Evolutionary conservation across 805 yeast genomes (phyloP), one percentile per base, ranked within the genome.

Genomic region (Wickerhamomyces bisporus): DNA sequence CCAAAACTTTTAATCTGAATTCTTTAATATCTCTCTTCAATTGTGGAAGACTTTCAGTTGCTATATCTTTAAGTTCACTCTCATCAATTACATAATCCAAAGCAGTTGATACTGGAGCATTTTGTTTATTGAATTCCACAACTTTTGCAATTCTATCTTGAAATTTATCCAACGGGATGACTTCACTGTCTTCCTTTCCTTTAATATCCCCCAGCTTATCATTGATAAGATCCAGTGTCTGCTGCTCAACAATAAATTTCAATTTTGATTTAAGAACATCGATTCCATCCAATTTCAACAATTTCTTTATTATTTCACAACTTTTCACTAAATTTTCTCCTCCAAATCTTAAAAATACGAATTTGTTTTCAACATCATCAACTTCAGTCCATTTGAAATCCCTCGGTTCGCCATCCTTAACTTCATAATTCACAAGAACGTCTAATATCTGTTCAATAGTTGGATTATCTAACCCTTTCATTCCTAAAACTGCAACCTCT

Each of bases 21-120:
- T 69, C 72, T 40, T 77, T 64, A 39, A 80, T 70, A 40, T 74
- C 77, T 39, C 66, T 65, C 15, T 65, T 70, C 26, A 79, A 72
- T n/a, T 60, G 62, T 16, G 76, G 79, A 32, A 71, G 55, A 64
- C 74, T 61, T 19, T 72, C 71, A 18, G 60, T 56, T 2, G 86
- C 84, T 4, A 79, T 71, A 45, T 76, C 85, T 12, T 66, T 60
- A 38, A 80, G 53, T 48, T 79, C 85, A 32, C 63, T 60, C n/a
- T 68, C 65, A 50, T 80, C 82, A 24, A 80, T 73, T 38, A 69
- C 66, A 51, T 80, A 79, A 24, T 52, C 60, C 26, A 47, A 26
- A 8, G 34, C 43, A 7, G 24, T 26, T 31, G 34, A 12, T 13
- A 11, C 15, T n/a, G 30, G 28, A 5, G n/a, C 11, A 2, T 28